Evolutionary conservation across 148 eudicot genomes (phyloP).

Genomic region (Vaccinium darrowii): DNA sequence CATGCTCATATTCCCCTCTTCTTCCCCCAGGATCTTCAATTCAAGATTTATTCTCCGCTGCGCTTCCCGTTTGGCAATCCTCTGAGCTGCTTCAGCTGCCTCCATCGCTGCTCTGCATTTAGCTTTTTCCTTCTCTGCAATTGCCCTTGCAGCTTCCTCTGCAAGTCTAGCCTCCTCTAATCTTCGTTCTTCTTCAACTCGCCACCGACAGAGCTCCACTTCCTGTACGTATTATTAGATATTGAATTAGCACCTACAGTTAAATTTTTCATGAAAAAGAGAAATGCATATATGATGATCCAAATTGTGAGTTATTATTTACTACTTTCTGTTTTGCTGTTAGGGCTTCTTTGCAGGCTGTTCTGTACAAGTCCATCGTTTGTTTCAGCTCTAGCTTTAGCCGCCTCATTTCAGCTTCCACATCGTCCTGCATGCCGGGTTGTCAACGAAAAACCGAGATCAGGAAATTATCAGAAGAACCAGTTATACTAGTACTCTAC

Average conservation of each 20-base stretch:
- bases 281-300: not conserved
- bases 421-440: conserved; percentile 51
- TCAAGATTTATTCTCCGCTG: conserved; percentile 21
- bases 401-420: conserved; percentile 81
- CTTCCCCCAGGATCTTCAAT: conserved; percentile 5
- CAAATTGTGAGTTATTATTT: not conserved
- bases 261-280: not conserved
- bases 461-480: not conserved
- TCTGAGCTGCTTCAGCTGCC: conserved; percentile 28
- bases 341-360: conserved; percentile 93
- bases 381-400: conserved; percentile 79
- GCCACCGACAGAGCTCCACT: conserved; percentile 55
- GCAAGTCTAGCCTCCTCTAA: conserved; percentile 33
- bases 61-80: conserved; percentile 30
- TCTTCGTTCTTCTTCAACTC: conserved; percentile 43
- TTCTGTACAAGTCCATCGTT: conserved; percentile 82
- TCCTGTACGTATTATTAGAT: conserved; percentile 33
- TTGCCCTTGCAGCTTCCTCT: conserved; percentile 36
- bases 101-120: conserved; percentile 22
- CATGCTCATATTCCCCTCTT: conserved; percentile 15
- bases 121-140: conserved; percentile 36
- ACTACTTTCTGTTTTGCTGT: conserved; percentile 81
- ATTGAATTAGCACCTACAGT: not conserved
- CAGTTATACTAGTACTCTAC: not conserved
- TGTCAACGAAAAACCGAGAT: not conserved